Evolutionary conservation across 2,329 filamentous ascomycete genomes (phyloP).

Genomic region (Ophiostoma perfectum): DNA sequence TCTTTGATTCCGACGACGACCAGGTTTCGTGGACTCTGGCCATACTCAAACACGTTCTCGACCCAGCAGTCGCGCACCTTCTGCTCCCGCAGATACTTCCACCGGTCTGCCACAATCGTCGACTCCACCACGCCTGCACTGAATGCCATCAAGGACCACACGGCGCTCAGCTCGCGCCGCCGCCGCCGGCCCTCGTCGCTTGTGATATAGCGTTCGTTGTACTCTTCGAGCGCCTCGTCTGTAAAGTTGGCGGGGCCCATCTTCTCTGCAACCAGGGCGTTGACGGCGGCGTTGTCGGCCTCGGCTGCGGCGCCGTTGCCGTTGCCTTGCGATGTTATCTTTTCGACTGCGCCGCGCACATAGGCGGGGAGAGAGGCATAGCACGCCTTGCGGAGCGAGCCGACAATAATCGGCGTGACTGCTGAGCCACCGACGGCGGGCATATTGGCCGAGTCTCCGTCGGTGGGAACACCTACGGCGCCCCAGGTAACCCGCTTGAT

Average conservation of each 20-base stretch:
- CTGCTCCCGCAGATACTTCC: constrained; percentile 76
- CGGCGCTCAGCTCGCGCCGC: constrained; percentile 75
- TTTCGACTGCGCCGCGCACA: constrained; percentile 71
- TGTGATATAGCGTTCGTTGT: constrained; percentile 56
- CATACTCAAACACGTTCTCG: constrained; percentile 87
- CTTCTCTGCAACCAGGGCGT: constrained; percentile 55
- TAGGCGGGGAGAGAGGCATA: constrained; percentile 73
- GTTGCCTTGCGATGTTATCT: constrained; percentile 45
- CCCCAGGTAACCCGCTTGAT: constrained; percentile 58
- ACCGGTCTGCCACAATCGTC: constrained; percentile 83
- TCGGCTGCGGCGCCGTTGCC: constrained; percentile 30
- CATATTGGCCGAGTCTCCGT: not conserved
- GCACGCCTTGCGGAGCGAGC: constrained; percentile 72
- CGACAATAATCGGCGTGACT: constrained; percentile 79
- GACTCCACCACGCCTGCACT: constrained; percentile 86
- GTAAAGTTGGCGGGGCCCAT: constrained; percentile 55
- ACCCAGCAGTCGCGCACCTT: constrained; percentile 77
- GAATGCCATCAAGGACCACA: constrained; percentile 96
- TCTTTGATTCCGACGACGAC: constrained; percentile 73
- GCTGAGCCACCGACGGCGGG: constrained; percentile 49
- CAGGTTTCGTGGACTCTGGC: constrained; percentile 78
- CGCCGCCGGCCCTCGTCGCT: constrained; percentile 38
- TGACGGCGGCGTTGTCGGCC: constrained; percentile 17
- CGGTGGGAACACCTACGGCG: not conserved
- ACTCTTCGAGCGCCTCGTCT: constrained; percentile 68